phyloP scores from a whole-genome alignment of 768 basidiomycete species.

The Serendipita sp. region DNA sequence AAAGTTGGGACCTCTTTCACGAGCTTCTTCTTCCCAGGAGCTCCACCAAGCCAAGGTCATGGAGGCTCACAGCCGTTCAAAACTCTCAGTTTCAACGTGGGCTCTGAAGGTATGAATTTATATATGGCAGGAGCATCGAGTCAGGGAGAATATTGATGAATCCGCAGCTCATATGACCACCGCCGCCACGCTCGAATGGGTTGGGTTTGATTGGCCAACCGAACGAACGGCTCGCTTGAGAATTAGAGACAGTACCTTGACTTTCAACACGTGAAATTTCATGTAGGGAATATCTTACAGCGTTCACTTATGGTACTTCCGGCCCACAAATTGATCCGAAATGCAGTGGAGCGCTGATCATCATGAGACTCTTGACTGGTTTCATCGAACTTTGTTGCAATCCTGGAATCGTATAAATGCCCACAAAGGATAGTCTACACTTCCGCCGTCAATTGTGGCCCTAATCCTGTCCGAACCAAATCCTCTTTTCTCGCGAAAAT shows the following conservation, averaged over 20 bases:
- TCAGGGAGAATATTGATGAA: constrained; percentile 20
- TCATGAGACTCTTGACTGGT: too few species aligned
- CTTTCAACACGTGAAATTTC: constrained; percentile 58
- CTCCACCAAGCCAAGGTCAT: constrained; percentile 79
- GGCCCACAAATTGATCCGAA: too few species aligned
- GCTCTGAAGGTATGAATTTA: neutral
- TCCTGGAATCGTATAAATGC: too few species aligned
- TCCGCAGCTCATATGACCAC: constrained; percentile 36
- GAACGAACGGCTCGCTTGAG: constrained; percentile 70
- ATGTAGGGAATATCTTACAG: too few species aligned
- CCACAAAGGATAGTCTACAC: too few species aligned
- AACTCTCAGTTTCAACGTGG: neutral
- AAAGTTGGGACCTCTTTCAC: too few species aligned
- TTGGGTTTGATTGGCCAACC: constrained; percentile 72
- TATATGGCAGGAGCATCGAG: constrained; percentile 17
- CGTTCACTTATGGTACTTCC: too few species aligned
- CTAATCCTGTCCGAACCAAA: constrained; percentile 23
- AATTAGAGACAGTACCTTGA: constrained; percentile 68
- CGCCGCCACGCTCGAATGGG: constrained; percentile 51
- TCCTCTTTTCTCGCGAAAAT: constrained; percentile 24
- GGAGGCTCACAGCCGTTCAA: constrained; percentile 70
- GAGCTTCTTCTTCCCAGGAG: constrained; percentile 77
- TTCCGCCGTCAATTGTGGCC: constrained; percentile 4
- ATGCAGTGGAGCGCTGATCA: too few species aligned
- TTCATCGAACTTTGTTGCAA: too few species aligned